Base-by-base conservation (phyloP, 805 yeast genomes). In the Teunomyces panamensis region DNA sequence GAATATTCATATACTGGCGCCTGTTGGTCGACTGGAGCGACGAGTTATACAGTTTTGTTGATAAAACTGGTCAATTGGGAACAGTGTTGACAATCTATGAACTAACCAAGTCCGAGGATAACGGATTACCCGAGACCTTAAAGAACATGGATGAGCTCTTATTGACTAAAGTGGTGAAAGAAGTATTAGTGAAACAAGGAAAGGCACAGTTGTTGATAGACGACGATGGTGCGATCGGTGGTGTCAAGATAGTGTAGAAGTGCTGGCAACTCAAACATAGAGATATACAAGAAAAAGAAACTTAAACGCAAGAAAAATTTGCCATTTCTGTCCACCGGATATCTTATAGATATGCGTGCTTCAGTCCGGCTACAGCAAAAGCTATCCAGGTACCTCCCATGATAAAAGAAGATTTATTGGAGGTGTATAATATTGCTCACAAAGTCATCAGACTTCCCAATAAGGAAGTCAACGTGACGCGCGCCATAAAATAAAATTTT, bases 71-170 rank as follows among this genome's bases (percentile, higher is more conserved):
- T 0, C 96, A 89, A 59, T 69, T 77, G 46, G 87, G 88, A 5
- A 73, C 85, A 1, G 85, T 92, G 1, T 67, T 92, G 44, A 92
- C 98, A 0, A 64, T 90, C 11, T 90, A 87, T 63, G 98, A 92
- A 65, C 63, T 92, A 32, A 72, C 84, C 0, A 78, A 80, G 48
- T 85, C 87, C 45, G 74, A 69, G 37, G 92, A 86, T 39, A 64
- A 78, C 45, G 78, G 80, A 1, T 49, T 62, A 1, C 71, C 75
- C 4, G 81, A 83, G 57, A 85, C 79, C 39, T 83, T 91, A 55
- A 74, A 75, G 46, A 81, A 81, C 10, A 75, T 90, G 54, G 89
- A 87, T 54, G 70, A 77, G 32, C 59, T 62, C 10, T 58, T 89
- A 10, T 64, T 91, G 48, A 69, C 74, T 9, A 68, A 69, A 50